Evolutionary conservation across 2,329 filamentous ascomycete species (phyloP).

Genomic region (Apiospora malaysiana): DNA sequence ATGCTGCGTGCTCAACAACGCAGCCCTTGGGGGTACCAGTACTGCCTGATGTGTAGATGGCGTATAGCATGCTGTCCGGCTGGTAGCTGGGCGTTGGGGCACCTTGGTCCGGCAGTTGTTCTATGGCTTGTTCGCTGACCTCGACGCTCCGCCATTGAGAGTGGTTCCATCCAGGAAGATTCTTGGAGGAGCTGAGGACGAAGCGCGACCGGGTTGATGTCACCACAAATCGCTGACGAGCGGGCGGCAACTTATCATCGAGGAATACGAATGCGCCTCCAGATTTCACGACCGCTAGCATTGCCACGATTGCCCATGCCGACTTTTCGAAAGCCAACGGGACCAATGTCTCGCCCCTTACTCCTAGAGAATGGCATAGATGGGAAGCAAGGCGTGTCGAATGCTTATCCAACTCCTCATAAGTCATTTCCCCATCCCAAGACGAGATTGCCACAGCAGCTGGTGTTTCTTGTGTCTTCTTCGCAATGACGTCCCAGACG

Average conservation of each 20-base stretch:
- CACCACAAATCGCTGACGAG: background rate
- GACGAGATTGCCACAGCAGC: slow-evolving; percentile 21
- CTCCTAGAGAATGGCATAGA: slow-evolving; percentile 29
- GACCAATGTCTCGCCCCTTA: slow-evolving; percentile 38
- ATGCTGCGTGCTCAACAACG: slow-evolving; percentile 22
- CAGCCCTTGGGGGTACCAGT: slow-evolving; percentile 26
- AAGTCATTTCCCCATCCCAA: slow-evolving; percentile 40
- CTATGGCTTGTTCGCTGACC: background rate
- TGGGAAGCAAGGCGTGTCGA: slow-evolving; percentile 32
- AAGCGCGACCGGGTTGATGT: background rate
- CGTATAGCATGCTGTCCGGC: slow-evolving; percentile 13
- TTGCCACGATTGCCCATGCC: slow-evolving; percentile 39
- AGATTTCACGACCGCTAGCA: slow-evolving; percentile 43
- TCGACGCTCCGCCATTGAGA: background rate
- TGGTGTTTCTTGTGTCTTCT: background rate
- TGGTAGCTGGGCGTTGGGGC: background rate
- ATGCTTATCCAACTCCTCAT: slow-evolving; percentile 35
- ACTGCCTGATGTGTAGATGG: slow-evolving; percentile 25
- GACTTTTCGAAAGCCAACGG: slow-evolving; percentile 45
- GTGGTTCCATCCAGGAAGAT: background rate
- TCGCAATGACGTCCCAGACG: slow-evolving; percentile 18
- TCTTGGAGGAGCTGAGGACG: background rate
- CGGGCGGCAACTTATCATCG: background rate
- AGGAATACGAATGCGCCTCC: slow-evolving; percentile 38
- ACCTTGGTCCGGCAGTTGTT: background rate